phyloP scores from a whole-genome alignment of 345 rosid genomes.

The Abelmoschus esculentus region DNA sequence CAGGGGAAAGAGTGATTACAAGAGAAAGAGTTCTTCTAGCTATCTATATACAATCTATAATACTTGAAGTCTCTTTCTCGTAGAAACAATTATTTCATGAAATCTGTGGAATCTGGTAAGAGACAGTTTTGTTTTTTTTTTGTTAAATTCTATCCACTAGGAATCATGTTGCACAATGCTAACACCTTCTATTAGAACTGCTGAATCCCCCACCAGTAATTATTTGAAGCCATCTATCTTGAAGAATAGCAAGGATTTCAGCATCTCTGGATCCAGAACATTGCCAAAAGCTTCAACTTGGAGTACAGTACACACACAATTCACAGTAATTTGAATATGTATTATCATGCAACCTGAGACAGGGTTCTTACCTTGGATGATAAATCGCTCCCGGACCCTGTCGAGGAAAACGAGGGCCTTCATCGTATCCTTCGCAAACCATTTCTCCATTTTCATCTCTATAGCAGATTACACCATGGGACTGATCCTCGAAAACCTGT shows the following conservation, averaged over 20 bases:
- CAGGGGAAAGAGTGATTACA: background rate
- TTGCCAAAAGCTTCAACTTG: background rate
- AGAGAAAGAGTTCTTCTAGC: slow-evolving; percentile 20
- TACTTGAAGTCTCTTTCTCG: background rate
- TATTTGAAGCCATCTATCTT: slow-evolving; percentile 47
- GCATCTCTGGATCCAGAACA: slow-evolving; percentile 22
- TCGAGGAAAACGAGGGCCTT: slow-evolving; percentile 70
- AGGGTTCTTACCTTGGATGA: slow-evolving; percentile 38
- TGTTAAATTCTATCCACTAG: slow-evolving; percentile 47
- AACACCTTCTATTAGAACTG: slow-evolving; percentile 16
- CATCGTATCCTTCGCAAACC: slow-evolving; percentile 91
- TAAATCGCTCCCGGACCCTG: slow-evolving; percentile 28
- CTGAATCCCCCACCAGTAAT: slow-evolving; percentile 23
- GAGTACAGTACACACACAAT: background rate
- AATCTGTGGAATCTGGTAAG: background rate
- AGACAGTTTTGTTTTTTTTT: slow-evolving; percentile 9
- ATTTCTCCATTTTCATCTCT: slow-evolving; percentile 70
- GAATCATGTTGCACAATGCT: slow-evolving; percentile 26
- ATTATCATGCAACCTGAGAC: background rate
- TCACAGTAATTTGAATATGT: background rate
- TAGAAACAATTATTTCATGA: slow-evolving; percentile 5
- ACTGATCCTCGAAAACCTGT: slow-evolving; percentile 68
- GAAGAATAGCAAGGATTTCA: slow-evolving; percentile 66
- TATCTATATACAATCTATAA: background rate
- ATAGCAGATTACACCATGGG: slow-evolving; percentile 69